Evolutionary conservation across 1,139 yeast species (phyloP).

Genomic region (Wickerhamomyces sp.): DNA sequence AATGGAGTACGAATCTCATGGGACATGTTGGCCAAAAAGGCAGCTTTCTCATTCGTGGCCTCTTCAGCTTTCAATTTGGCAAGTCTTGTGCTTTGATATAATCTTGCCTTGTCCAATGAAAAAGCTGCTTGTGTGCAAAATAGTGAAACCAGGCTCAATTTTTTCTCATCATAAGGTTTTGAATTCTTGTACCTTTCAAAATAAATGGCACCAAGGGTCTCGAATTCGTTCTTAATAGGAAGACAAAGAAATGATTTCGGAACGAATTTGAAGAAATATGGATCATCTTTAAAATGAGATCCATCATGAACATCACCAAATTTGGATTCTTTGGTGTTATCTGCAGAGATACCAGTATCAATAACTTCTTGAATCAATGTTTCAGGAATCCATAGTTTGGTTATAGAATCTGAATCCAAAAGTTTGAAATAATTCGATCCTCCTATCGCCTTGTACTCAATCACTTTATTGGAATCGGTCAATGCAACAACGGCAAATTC

Average conservation of each 20-base stretch:
- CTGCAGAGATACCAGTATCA: conserved; percentile 34
- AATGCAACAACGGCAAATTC: conserved; percentile 43
- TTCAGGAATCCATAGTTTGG: conserved; percentile 40
- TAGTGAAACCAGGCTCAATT: conserved; percentile 39
- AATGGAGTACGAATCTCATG: conserved; percentile 58
- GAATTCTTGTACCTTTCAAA: conserved; percentile 34
- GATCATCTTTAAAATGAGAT: conserved; percentile 34
- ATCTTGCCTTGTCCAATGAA: conserved; percentile 42
- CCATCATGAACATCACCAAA: conserved; percentile 38
- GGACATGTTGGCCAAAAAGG: conserved; percentile 56
- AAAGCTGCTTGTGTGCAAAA: conserved; percentile 53
- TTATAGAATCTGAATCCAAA: conserved; percentile 6
- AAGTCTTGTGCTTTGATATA: conserved; percentile 45
- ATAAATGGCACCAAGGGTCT: conserved; percentile 44
- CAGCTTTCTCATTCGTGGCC: conserved; percentile 55
- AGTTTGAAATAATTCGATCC: conserved; percentile 29
- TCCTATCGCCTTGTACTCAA: conserved; percentile 39
- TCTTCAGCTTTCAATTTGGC: conserved; percentile 56
- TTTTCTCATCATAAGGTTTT: conserved; percentile 29
- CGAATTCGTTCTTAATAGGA: conserved; percentile 42
- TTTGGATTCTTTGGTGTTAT: conserved; percentile 33
- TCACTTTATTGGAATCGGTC: conserved; percentile 31
- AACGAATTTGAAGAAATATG: conserved; percentile 35
- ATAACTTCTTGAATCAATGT: conserved; percentile 37
- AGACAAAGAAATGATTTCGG: conserved; percentile 39